These are phyloP conservation scores for Obba rivulosa DNA, from an alignment of 768 basidiomycete genomes.

Conservation along the genomic window DNA sequence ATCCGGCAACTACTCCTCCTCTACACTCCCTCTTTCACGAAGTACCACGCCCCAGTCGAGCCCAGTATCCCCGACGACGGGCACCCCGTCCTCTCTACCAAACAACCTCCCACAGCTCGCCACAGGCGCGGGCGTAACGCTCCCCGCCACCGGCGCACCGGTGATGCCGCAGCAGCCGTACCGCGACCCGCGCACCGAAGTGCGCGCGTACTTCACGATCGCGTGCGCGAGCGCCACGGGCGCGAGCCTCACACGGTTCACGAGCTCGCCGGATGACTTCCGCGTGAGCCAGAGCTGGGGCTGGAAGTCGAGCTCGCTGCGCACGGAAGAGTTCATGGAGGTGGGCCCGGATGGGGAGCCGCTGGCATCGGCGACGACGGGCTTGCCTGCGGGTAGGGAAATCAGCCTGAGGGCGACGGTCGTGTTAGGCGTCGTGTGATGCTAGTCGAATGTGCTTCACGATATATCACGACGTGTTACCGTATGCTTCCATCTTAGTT, in stretches of 20 bases:
- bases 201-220: conserved; percentile 81
- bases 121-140: conserved; percentile 5
- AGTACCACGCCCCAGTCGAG: conserved; percentile 35
- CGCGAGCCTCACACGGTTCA: conserved; percentile 76
- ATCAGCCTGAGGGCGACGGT: conserved; percentile 76
- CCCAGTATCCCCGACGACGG: conserved; percentile 10
- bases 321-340: conserved; percentile 41
- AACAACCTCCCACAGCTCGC: conserved; percentile 6
- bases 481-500: too few species aligned
- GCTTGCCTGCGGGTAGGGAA: conserved; percentile 28
- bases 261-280: conserved; percentile 83
- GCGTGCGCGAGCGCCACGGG: conserved; percentile 79
- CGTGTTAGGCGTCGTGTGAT: conserved; percentile 67
- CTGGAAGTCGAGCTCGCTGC: conserved; percentile 68
- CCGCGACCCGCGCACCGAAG: conserved; percentile 64
- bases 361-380: conserved; percentile 8
- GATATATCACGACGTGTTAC: too few species aligned
- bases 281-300: conserved; percentile 88
- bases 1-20: background rate
- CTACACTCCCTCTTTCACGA: conserved; percentile 15
- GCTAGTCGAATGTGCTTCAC: too few species aligned
- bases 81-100: conserved; percentile 3
- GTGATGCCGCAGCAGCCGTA: conserved; percentile 60
- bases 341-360: conserved; percentile 15
- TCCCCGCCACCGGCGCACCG: conserved; percentile 42